phyloP scores from a whole-genome alignment of 139 green algal species.

The Marvania coccoides region DNA sequence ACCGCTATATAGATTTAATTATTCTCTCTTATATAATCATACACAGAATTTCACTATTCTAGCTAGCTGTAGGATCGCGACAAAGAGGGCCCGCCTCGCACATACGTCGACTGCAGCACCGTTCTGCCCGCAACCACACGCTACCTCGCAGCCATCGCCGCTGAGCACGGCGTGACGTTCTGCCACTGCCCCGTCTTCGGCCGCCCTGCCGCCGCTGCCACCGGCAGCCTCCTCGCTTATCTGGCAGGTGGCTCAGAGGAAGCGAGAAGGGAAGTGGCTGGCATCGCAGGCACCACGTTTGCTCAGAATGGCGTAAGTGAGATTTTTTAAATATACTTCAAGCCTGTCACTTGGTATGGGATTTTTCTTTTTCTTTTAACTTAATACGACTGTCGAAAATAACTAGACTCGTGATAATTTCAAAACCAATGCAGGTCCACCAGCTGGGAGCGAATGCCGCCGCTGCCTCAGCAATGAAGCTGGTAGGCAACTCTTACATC shows the following conservation, averaged over 20 bases:
- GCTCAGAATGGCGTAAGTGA: too few species aligned
- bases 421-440: background rate
- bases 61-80: too few species aligned
- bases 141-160: background rate
- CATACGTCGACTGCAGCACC: conserved; percentile 18
- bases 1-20: too few species aligned
- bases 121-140: conserved; percentile 8
- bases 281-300: background rate
- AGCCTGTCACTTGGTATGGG: too few species aligned
- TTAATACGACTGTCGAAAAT: too few species aligned
- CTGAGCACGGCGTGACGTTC: background rate
- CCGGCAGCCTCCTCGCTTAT: background rate
- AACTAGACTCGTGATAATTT: too few species aligned
- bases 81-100: background rate
- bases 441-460: conserved; percentile 8
- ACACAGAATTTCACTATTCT: too few species aligned
- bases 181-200: conserved; percentile 12
- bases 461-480: background rate
- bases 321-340: too few species aligned
- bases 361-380: too few species aligned
- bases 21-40: too few species aligned
- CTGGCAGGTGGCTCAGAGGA: background rate
- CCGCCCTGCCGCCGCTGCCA: conserved; percentile 3
- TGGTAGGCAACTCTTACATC: conserved; percentile 14
- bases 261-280: background rate